Base-by-base conservation (phyloP, 2,329 filamentous ascomycete species). In the Pseudogymnoascus sp. region DNA sequence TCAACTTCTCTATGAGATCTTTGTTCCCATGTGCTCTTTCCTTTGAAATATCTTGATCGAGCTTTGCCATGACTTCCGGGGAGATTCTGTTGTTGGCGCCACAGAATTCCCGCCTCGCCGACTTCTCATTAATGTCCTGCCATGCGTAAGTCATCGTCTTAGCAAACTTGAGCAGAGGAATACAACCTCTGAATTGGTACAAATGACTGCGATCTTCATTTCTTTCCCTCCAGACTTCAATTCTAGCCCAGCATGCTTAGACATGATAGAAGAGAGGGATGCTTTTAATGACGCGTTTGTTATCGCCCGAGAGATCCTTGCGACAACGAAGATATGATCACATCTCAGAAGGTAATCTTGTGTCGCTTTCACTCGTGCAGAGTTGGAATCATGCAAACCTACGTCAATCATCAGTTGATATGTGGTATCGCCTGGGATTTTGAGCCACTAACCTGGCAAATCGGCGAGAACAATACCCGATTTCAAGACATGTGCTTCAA, bases 391-490 rank as follows among this genome's bases (percentile, higher is more conserved):
- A 59, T 74, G 71, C 3, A 75, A 66, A n/a, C 68, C 72, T 68
- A 50, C 42, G 16, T 29, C 33, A 8, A 61, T 62, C 50, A 4
- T 62, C 14, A 4, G 21, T 63, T 37, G 42, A 47, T 64, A 19
- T 65, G 19, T 53, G 24, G 21, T 63, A 50, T 61, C 29, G 53
- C 14, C 60, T 40, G 2, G 38, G 31, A 26, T 59, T 13, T 33
- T 11, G 62, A 62, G 8, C 13, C 11, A 62, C 62, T 19, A 62
- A 73, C 73, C 73, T 31, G 74, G 74, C 21, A 76, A 64, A 64
- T 76, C 74, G 8, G 72, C 72, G 21, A 76, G 72, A 1, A 75
- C 67, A 24, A 76, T 44, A 13, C 74, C 74, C 4, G 68, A 72
- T 42, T 72, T 72, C 4, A 76, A 63, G 6, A 76, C 65, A 24